Percentiles rank a stretch among this genome's conserved stretches.
Evolutionary conservation across 805 yeast genomes (phyloP).

Genomic region (Starmerella bombicola): DNA sequence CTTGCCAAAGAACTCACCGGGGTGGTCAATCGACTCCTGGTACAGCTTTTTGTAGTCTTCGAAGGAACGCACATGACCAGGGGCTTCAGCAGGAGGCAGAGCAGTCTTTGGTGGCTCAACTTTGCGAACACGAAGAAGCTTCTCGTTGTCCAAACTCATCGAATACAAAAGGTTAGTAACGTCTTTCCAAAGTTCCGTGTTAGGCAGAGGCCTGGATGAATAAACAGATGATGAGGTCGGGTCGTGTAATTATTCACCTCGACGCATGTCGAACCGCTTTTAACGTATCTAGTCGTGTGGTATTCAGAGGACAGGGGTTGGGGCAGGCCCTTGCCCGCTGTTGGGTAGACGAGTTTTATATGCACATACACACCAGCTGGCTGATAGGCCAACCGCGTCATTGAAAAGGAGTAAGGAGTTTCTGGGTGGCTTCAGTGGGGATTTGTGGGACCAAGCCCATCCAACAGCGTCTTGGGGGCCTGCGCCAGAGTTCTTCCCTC

Average conservation of each 20-base stretch:
- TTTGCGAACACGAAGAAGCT: slow-evolving; percentile 23
- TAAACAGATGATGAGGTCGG: too few relatives aligned
- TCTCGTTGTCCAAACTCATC: slow-evolving; percentile 24
- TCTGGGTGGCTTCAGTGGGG: too few relatives aligned
- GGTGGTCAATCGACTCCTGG: slow-evolving; percentile 63
- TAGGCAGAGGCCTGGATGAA: too few relatives aligned
- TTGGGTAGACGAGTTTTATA: background rate
- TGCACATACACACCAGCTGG: too few relatives aligned
- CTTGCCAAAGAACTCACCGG: slow-evolving; percentile 67
- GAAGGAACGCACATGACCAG: slow-evolving; percentile 39
- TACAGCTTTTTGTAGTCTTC: slow-evolving; percentile 62
- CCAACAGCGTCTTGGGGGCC: too few relatives aligned
- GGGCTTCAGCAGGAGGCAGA: slow-evolving; percentile 18
- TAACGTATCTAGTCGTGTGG: slow-evolving; percentile 1
- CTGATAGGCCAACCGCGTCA: too few relatives aligned
- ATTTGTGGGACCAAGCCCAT: too few relatives aligned
- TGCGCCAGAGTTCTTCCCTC: too few relatives aligned
- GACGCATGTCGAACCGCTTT: too few relatives aligned
- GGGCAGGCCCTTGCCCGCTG: slow-evolving; percentile 2
- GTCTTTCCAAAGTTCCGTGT: too few relatives aligned
- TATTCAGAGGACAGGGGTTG: background rate
- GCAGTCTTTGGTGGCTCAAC: slow-evolving; percentile 23
- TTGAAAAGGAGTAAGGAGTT: too few relatives aligned
- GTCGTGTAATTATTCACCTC: too few relatives aligned
- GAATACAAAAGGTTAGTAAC: background rate